These are phyloP conservation scores for Rhamnella rubrinervis DNA, from an alignment of 331 rosid genomes.

Conservation along the genomic window DNA sequence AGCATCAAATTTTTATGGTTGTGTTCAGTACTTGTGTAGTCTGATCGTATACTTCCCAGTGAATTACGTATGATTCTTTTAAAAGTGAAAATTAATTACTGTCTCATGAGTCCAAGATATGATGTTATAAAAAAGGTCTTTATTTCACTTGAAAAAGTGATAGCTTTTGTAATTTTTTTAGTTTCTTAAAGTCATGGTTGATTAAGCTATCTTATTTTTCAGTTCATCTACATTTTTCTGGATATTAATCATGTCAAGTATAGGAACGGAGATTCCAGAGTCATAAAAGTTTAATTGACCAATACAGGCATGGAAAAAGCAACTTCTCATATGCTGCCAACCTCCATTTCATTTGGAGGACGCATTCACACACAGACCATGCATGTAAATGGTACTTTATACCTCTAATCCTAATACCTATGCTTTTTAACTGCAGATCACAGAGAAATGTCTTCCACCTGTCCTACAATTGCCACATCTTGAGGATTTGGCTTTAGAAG, in stretches of 20 bases:
- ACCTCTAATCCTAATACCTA: background rate
- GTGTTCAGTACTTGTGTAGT: background rate
- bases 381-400: background rate
- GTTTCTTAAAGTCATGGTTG: background rate
- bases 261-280: background rate
- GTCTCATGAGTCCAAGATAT: slow-evolving; percentile 5
- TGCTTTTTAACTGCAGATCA: slow-evolving; percentile 24
- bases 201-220: background rate
- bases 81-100: background rate
- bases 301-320: background rate
- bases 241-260: background rate
- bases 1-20: background rate
- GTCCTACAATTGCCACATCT: slow-evolving; percentile 36
- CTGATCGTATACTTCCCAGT: background rate
- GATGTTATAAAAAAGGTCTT: background rate
- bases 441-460: slow-evolving; percentile 38
- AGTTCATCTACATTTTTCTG: background rate
- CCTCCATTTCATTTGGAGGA: background rate
- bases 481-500: slow-evolving; percentile 43
- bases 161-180: background rate
- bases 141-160: background rate
- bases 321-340: background rate
- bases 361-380: background rate
- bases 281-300: background rate
- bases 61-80: background rate